Evolutionary conservation across 73 alveolate genomes (phyloP), one percentile per base, ranked within the genome.

Genomic region (Paraurostyla sp.): DNA sequence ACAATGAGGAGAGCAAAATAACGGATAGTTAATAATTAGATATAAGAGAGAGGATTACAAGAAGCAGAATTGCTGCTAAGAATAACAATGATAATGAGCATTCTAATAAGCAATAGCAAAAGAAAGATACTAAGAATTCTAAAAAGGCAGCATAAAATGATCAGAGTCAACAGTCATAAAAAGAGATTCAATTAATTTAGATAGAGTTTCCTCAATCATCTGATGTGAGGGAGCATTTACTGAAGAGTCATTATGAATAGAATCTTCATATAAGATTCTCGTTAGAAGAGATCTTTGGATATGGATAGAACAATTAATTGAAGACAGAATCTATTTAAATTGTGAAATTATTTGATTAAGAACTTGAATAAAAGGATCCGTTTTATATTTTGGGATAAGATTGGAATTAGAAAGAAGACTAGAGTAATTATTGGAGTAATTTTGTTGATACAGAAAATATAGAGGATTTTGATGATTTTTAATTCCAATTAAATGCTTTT

Each of bases 361-460:
- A 78, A 4, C 58, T 78, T 0, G 78, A 78, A 9, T 54, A 63
- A 20, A 1, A 29, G 3, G 89, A 78, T 54, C 89, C 89, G 25
- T 78, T 78, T 33, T 78, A 43, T 52, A 49, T 78, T 20, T 46
- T 23, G 40, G 76, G 78, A 4, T 23, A 78, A 18, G 89, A 78
- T 25, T 52, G 76, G 76, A 20, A 54, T 9, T 49, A 54, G 42
- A 50, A 50, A 73, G 87, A 45, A 22, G 87, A 73, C 4, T 27
- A 73, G 33, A 45, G 62, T 1, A 73, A 50, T 27, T 73, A 73
- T 48, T 73, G 68, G 87, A 73, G 71, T 45, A 73, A 73, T 30
- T 73, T 73, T 50, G 71, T 78, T 15, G 89, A 78, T 36, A 51
- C 78, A 30, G 78, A 78, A 15, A 51, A 59, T 51, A 54, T 78